A percentile compares a stretch with the other conserved stretches of the same genome.
Evolutionary conservation across 1,284 basidiomycete species (phyloP).

Genomic region (Ganoderma boninense): DNA sequence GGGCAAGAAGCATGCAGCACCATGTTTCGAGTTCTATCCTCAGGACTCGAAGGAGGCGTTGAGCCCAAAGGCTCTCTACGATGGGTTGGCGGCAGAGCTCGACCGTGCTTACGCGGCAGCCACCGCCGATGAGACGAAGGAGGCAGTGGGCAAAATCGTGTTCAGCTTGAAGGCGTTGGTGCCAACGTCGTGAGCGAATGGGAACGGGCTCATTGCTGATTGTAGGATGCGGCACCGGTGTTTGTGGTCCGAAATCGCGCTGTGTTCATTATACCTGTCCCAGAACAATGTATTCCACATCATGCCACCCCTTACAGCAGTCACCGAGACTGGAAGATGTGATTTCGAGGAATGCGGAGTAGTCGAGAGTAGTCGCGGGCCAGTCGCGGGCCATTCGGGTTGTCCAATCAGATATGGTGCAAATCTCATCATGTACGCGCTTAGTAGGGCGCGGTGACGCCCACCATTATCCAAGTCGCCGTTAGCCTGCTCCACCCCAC

Average conservation of each 20-base stretch:
- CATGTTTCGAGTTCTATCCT: slow-evolving; percentile 26
- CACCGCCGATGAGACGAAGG: background rate
- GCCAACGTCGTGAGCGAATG: background rate
- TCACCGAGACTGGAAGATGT: no score
- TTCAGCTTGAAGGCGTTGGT: slow-evolving; percentile 10
- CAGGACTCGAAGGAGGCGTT: slow-evolving; percentile 2
- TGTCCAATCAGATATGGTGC: no score
- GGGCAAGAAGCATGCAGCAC: slow-evolving; percentile 15
- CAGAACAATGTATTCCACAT: background rate
- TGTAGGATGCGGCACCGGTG: background rate
- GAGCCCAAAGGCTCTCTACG: slow-evolving; percentile 1
- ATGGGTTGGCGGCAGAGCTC: slow-evolving; percentile 8
- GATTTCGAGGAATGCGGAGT: no score
- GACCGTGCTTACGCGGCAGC: background rate
- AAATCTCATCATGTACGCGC: no score
- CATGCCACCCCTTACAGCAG: no score
- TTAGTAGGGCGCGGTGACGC: no score
- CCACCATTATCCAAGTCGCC: no score
- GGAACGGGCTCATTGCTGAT: background rate
- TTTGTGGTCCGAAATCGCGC: no score
- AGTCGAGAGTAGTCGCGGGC: no score
- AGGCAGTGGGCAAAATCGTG: slow-evolving; percentile 10
- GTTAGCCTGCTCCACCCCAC: no score
- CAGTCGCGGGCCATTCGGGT: no score
- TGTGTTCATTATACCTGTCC: no score